phyloP scores from a whole-genome alignment of 2,329 filamentous ascomycete genomes.

The Paecilomyces fulvus region DNA sequence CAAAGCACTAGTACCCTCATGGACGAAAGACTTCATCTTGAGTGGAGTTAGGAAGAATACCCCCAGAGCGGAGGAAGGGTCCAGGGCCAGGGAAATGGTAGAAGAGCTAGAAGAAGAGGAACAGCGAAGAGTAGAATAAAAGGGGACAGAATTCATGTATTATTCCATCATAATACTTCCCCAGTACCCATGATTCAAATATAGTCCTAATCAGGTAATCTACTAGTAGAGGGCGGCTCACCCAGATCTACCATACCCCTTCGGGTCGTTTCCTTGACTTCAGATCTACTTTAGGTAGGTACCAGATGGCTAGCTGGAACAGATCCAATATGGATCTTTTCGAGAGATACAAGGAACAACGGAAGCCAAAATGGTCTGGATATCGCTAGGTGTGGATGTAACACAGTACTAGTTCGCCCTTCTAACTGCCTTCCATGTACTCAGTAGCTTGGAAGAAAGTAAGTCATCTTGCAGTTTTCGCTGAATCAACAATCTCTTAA shows the following conservation, averaged over 20 bases:
- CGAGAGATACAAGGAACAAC: too few species aligned
- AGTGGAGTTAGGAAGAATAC: conserved; percentile 30
- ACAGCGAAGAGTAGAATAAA: conserved; percentile 16
- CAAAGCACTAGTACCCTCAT: conserved; percentile 77
- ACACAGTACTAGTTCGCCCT: too few species aligned
- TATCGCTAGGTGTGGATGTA: too few species aligned
- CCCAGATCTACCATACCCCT: too few species aligned
- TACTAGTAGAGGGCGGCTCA: too few species aligned
- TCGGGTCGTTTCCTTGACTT: too few species aligned
- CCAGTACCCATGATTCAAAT: background rate
- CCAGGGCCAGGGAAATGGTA: conserved; percentile 27
- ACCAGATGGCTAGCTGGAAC: background rate
- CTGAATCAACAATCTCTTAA: too few species aligned
- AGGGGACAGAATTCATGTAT: background rate
- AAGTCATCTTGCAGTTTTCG: too few species aligned
- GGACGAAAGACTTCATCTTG: conserved; percentile 47
- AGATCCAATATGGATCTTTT: background rate
- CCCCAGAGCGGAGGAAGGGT: conserved; percentile 14
- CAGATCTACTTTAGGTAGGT: background rate
- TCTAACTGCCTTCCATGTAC: too few species aligned
- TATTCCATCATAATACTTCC: background rate
- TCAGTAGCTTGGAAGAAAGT: too few species aligned
- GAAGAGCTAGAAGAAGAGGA: conserved; percentile 30
- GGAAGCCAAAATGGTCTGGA: too few species aligned
- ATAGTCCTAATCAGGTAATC: too few species aligned